Evolutionary conservation across 176 grass and related monocot species (phyloP).

Genomic region (Oryza nivara): DNA sequence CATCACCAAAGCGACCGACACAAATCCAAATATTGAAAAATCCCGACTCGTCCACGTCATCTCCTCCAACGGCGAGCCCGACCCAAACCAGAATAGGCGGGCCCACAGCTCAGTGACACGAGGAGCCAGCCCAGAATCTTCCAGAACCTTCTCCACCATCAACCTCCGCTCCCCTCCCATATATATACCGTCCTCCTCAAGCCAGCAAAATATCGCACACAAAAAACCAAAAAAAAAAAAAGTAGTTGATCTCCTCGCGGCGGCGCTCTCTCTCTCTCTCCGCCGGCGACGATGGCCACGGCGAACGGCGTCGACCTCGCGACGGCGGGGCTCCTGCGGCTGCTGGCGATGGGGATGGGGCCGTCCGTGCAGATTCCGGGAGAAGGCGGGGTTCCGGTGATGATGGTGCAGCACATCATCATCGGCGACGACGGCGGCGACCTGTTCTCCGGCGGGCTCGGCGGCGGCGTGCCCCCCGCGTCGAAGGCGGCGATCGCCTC

Average conservation of each 20-base stretch:
- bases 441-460: constrained; percentile 40
- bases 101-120: constrained; percentile 44
- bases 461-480: constrained; percentile 51
- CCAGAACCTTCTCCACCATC: constrained; percentile 31
- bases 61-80: neutral
- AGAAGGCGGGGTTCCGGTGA: neutral
- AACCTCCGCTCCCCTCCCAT: neutral
- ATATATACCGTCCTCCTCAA: constrained; percentile 28
- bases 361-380: neutral
- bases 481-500: constrained; percentile 69
- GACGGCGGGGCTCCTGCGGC: constrained; percentile 40
- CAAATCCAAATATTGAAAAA: neutral
- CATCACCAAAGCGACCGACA: neutral
- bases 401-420: constrained; percentile 43
- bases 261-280: constrained; percentile 7
- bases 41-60: neutral
- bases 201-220: neutral
- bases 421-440: constrained; percentile 25
- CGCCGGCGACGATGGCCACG: constrained; percentile 45
- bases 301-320: constrained; percentile 29
- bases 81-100: neutral
- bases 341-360: constrained; percentile 25
- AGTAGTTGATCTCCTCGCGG: neutral
- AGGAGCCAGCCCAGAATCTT: constrained; percentile 36
- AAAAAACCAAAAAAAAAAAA: neutral